phyloP scores from a whole-genome alignment of 306 rosid genomes.

The Sophora flavescens region DNA sequence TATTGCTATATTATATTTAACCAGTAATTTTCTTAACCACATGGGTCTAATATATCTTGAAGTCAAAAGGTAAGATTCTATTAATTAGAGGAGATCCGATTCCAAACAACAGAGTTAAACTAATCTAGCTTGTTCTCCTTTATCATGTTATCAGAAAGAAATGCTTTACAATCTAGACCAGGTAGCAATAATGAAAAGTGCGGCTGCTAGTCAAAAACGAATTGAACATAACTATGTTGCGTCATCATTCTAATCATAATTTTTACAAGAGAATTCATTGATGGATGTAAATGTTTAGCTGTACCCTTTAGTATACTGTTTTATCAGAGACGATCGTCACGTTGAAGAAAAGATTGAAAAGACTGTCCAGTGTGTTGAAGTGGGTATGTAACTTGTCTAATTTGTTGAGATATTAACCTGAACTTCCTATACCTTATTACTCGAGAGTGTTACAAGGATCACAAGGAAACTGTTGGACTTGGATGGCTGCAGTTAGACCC shows the following conservation, averaged over 20 bases:
- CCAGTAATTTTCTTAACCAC: constrained; percentile 8
- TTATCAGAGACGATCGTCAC: not conserved
- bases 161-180: constrained; percentile 12
- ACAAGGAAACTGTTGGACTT: too few species aligned
- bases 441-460: too few species aligned
- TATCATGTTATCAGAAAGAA: not conserved
- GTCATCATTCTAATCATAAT: not conserved
- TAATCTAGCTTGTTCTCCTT: not conserved
- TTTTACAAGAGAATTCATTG: not conserved
- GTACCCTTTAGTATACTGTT: not conserved
- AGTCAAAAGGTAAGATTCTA: constrained; percentile 19
- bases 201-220: not conserved
- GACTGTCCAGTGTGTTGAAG: not conserved
- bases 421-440: too few species aligned
- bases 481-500: too few species aligned
- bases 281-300: not conserved
- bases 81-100: not conserved
- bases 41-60: constrained; percentile 12
- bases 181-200: not conserved
- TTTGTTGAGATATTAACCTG: too few species aligned
- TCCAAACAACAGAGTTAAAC: constrained; percentile 1
- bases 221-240: not conserved
- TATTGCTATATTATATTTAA: not conserved
- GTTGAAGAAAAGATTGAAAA: not conserved
- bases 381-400: too few species aligned